A percentile compares a stretch with the other conserved stretches of the same genome.
phyloP scores from a whole-genome alignment of 495 filamentous ascomycete genomes.

The Clavariopsis aquatica region DNA sequence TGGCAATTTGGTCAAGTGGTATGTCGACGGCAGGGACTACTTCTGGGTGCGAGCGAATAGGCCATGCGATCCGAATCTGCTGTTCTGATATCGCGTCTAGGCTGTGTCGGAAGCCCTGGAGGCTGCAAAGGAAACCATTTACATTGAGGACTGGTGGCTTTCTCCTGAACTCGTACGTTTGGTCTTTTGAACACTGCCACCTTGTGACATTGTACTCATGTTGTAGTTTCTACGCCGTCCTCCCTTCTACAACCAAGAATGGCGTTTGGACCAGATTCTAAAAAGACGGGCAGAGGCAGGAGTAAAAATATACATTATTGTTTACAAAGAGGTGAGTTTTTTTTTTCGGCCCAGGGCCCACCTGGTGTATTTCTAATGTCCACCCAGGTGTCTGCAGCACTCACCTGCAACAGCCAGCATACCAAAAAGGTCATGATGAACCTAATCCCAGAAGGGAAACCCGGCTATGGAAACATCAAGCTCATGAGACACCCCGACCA shows the following conservation, averaged over 20 bases:
- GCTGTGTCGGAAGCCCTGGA: conserved; percentile 86
- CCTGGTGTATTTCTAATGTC: conserved; percentile 38
- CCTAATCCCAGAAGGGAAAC: conserved; percentile 76
- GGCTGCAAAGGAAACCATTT: conserved; percentile 85
- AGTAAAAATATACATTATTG: conserved; percentile 90
- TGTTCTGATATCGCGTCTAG: conserved; percentile 8
- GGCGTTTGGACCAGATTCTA: conserved; percentile 80
- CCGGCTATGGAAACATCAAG: conserved; percentile 81
- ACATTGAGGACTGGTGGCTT: conserved; percentile 97
- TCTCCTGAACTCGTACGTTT: conserved; percentile 69
- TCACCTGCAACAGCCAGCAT: conserved; percentile 90
- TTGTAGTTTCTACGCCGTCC: conserved; percentile 74
- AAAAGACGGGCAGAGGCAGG: conserved; percentile 88
- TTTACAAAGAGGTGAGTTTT: conserved; percentile 72
- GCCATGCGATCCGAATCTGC: conserved; percentile 2
- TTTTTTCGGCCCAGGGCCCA: too few relatives aligned
- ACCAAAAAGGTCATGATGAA: conserved; percentile 82
- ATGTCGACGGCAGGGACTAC: conserved; percentile 91
- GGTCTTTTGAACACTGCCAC: not conserved
- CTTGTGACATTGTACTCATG: not conserved
- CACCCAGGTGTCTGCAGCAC: conserved; percentile 62
- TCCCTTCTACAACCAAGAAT: conserved; percentile 77
- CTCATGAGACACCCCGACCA: conserved; percentile 95
- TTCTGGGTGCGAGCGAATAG: conserved; percentile 59
- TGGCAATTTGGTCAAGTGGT: conserved; percentile 93